These are phyloP conservation scores for Chlamydomonas incerta DNA, from an alignment of 139 green algal genomes.

Conservation along the genomic window DNA sequence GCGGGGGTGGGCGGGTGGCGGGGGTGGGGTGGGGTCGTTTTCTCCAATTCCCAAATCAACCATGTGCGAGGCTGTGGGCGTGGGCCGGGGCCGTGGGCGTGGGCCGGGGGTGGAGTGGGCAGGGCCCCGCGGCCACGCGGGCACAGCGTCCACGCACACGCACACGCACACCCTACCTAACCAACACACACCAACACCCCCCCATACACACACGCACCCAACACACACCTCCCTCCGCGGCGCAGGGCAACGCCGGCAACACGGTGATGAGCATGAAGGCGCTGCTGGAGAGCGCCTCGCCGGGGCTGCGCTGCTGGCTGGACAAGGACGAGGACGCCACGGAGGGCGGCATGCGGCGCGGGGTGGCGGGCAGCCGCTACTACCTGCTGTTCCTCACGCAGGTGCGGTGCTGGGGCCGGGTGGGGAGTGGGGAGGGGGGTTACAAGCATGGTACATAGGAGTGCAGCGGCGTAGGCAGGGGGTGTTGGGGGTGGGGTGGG, in stretches of 20 bases:
- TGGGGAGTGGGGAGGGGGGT: neutral
- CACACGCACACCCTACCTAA: no score
- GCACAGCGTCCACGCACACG: no score
- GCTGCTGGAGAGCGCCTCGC: constrained; percentile 31
- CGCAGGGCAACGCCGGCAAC: constrained; percentile 39
- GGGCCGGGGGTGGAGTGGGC: neutral
- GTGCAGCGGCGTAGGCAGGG: no score
- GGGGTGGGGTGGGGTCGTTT: neutral
- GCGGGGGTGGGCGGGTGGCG: neutral
- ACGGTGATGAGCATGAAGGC: constrained; percentile 40
- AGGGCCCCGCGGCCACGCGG: no score
- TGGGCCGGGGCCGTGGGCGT: no score
- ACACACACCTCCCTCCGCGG: neutral
- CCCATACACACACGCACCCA: no score
- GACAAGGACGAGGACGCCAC: constrained; percentile 48
- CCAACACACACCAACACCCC: neutral
- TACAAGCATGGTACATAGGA: no score
- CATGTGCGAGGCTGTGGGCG: no score
- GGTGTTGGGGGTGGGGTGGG: neutral
- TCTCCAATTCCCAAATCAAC: no score
- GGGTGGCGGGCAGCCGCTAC: constrained; percentile 17
- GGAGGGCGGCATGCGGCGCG: constrained; percentile 30
- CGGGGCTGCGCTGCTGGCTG: constrained; percentile 40
- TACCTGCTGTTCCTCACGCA: constrained; percentile 43
- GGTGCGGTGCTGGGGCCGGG: neutral